phyloP scores from a whole-genome alignment of 176 grass and related monocot species.

The Typha latifolia region DNA sequence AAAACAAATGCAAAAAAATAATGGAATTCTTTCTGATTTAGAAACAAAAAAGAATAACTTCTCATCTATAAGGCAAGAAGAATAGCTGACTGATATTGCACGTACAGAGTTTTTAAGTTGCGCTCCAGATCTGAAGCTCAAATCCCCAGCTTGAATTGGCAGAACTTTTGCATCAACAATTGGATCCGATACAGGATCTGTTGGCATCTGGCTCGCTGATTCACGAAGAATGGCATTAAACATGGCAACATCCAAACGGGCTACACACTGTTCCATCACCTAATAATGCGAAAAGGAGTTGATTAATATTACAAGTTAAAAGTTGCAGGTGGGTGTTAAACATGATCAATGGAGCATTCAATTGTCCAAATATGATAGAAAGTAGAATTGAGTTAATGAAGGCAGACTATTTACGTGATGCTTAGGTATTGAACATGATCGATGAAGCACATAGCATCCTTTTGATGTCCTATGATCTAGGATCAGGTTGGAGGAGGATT shows the following conservation, averaged over 20 bases:
- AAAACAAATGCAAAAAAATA: not conserved
- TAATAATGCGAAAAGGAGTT: conserved; percentile 28
- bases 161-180: conserved; percentile 79
- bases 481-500: too few relatives aligned
- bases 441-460: too few relatives aligned
- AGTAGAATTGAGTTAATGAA: not conserved
- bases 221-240: conserved; percentile 99
- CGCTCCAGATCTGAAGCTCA: conserved; percentile 90
- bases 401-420: not conserved
- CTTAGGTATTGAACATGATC: too few relatives aligned
- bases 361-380: not conserved
- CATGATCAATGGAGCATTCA: not conserved
- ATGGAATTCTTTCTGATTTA: not conserved
- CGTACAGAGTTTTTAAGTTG: conserved; percentile 93
- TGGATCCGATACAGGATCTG: conserved; percentile 90
- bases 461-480: too few relatives aligned
- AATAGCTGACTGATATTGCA: not conserved
- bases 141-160: conserved; percentile 81
- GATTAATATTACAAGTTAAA: conserved; percentile 6
- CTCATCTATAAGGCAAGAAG: not conserved
- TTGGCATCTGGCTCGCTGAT: conserved; percentile 68
- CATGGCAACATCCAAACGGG: conserved; percentile 83
- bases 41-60: not conserved
- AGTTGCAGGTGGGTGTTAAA: not conserved
- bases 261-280: conserved; percentile 95